Evolutionary conservation across 345 rosid genomes (phyloP).

Genomic region (Conringia planisiliqua): DNA sequence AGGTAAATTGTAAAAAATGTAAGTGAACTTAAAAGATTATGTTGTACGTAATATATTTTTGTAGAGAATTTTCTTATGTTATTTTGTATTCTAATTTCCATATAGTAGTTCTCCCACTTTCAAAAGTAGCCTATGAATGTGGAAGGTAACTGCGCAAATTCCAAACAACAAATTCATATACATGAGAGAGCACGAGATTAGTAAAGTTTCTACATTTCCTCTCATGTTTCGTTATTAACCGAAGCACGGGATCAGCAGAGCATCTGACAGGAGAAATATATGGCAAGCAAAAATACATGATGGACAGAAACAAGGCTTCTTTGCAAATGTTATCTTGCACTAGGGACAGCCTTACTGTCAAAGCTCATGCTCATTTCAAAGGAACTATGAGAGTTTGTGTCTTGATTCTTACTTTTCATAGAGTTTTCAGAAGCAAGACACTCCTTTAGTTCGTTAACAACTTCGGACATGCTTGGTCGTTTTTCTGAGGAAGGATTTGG

Average conservation of each 20-base stretch:
- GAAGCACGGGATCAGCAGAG: background rate
- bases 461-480: slow-evolving; percentile 41
- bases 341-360: background rate
- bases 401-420: background rate
- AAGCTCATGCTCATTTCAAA: slow-evolving; percentile 6
- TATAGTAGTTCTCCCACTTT: too few relatives aligned
- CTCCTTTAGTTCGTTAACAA: slow-evolving; percentile 34
- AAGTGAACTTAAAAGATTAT: too few relatives aligned
- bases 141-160: background rate
- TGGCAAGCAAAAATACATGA: background rate
- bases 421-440: slow-evolving; percentile 18
- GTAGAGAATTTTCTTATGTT: too few relatives aligned
- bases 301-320: background rate
- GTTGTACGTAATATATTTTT: too few relatives aligned
- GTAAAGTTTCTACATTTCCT: background rate
- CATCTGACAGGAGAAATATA: background rate
- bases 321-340: slow-evolving; percentile 8
- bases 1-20: too few relatives aligned
- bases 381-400: background rate
- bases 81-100: too few relatives aligned
- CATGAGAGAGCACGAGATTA: background rate
- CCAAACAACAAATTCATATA: background rate
- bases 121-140: background rate
- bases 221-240: background rate
- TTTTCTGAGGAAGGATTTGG: slow-evolving; percentile 10